phyloP scores from a whole-genome alignment of 2,329 filamentous ascomycete genomes.

The Alternaria postmessia region DNA sequence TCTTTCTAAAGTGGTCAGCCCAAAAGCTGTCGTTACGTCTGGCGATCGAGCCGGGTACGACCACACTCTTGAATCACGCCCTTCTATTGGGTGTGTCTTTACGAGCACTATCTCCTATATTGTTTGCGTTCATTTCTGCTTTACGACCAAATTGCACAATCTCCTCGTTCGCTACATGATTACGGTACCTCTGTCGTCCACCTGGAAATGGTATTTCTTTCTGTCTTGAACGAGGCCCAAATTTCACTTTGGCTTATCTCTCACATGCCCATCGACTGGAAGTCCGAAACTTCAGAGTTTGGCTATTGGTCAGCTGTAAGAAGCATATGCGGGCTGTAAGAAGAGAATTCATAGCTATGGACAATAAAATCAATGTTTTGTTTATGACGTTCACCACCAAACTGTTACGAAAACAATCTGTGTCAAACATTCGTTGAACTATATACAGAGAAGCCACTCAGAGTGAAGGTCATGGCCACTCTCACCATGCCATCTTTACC shows the following conservation, averaged over 20 bases:
- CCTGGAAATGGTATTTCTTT: background rate
- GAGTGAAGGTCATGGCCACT: background rate
- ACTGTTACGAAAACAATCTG: background rate
- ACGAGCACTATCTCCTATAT: background rate
- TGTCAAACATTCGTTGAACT: background rate
- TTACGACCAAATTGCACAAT: conserved; percentile 4
- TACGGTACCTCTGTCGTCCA: background rate
- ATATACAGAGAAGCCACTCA: background rate
- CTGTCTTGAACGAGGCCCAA: background rate
- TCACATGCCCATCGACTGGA: background rate
- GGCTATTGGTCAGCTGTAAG: background rate
- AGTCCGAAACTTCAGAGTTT: background rate
- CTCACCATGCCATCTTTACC: background rate
- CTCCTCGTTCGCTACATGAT: background rate
- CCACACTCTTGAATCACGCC: background rate
- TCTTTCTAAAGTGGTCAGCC: conserved; percentile 6
- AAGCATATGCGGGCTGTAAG: background rate
- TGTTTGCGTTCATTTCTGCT: background rate
- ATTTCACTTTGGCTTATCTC: background rate
- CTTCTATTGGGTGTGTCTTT: background rate
- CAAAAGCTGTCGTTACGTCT: conserved; percentile 11
- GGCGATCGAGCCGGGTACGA: conserved; percentile 3
- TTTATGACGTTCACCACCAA: background rate
- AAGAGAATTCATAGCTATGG: background rate
- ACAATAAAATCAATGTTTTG: background rate